phyloP scores from a whole-genome alignment of 805 yeast genomes.

The Saccharomyces kudriavzevii region DNA sequence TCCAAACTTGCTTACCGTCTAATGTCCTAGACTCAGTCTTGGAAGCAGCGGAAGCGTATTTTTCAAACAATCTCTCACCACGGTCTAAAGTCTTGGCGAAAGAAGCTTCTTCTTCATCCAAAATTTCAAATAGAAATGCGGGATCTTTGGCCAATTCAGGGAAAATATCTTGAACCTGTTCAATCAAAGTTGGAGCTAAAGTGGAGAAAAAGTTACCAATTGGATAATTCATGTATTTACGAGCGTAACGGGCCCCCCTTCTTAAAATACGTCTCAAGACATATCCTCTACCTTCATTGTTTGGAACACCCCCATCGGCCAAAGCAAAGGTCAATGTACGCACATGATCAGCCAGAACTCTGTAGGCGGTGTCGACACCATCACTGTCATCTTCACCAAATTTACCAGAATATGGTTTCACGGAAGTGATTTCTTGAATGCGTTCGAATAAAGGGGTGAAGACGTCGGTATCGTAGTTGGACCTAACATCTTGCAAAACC shows the following conservation, averaged over 20 bases:
- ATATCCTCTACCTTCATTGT: constrained; percentile 98
- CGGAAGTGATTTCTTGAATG: constrained; percentile 90
- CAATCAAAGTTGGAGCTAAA: constrained; percentile 86
- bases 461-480: constrained; percentile 96
- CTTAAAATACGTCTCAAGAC: constrained; percentile 94
- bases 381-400: constrained; percentile 89
- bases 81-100: constrained; percentile 93
- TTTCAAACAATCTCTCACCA: constrained; percentile 94
- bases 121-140: constrained; percentile 73
- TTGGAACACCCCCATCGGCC: constrained; percentile 98
- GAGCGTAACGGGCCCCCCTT: constrained; percentile 94
- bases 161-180: constrained; percentile 78
- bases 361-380: constrained; percentile 95
- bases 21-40: constrained; percentile 66
- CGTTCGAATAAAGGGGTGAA: constrained; percentile 79
- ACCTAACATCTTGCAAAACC: constrained; percentile 78
- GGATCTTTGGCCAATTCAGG: constrained; percentile 79
- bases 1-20: constrained; percentile 94
- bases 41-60: constrained; percentile 78
- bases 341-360: constrained; percentile 97
- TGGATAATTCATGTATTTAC: constrained; percentile 93
- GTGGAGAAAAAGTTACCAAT: constrained; percentile 90
- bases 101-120: constrained; percentile 92
- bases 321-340: constrained; percentile 94
- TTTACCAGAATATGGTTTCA: constrained; percentile 82